These are phyloP conservation scores for Vigna reflexopilosa DNA, from an alignment of 306 rosid species.

Conservation along the genomic window DNA sequence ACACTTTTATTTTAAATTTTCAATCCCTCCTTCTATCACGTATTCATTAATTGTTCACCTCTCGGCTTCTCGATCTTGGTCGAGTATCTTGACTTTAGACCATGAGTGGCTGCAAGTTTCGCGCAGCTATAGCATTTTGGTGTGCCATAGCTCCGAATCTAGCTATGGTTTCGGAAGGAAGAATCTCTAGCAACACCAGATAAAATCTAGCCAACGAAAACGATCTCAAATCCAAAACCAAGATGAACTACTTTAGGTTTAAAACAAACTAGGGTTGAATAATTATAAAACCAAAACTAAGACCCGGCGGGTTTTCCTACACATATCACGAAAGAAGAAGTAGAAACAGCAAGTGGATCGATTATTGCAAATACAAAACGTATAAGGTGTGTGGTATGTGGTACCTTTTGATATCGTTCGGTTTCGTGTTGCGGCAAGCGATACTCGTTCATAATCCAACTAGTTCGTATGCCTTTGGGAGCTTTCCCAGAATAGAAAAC, in stretches of 20 bases:
- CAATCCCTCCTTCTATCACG: slow-evolving; percentile 5
- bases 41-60: slow-evolving; percentile 31
- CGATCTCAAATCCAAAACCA: neutral
- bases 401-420: slow-evolving; percentile 90
- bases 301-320: neutral
- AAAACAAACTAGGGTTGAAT: slow-evolving; percentile 46
- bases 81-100: neutral
- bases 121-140: slow-evolving; percentile 1
- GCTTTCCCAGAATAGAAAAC: slow-evolving; percentile 98
- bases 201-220: neutral
- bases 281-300: neutral
- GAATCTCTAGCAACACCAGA: neutral
- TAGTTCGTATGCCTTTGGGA: slow-evolving; percentile 92
- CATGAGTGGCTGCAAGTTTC: slow-evolving; percentile 21
- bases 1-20: slow-evolving; percentile 13
- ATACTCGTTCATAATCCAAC: slow-evolving; percentile 99
- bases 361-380: neutral
- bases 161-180: slow-evolving; percentile 8
- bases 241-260: neutral
- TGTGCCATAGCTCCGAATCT: slow-evolving; percentile 35
- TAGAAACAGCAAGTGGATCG: neutral
- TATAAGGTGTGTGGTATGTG: neutral
- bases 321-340: neutral
- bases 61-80: neutral
- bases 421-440: slow-evolving; percentile 97